Base-by-base conservation (phyloP, 257 asterid species). In the Misopates orontium region DNA sequence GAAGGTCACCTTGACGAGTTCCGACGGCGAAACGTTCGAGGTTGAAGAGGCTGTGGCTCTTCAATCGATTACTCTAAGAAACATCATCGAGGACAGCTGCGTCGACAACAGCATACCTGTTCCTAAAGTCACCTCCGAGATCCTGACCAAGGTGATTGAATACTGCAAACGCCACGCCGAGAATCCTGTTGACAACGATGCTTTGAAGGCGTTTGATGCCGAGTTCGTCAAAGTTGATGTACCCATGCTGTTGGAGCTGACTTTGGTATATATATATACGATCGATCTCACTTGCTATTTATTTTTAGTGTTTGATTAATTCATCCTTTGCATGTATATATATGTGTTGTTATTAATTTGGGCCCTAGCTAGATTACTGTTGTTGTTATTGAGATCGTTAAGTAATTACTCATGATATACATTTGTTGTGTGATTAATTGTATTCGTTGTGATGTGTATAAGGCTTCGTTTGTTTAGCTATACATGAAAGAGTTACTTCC, bases 191-290 rank as follows among this genome's bases (percentile, higher is more conserved):
- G 17, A 70, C 21, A 0, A 75, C 1, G 88, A 78, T 1, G 90
- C 77, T 0, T 71, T 77, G 36, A 79, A 71, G 78, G 5, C 52
- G 4, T 86, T 84, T n/a, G 90, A 81, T 11, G 22, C 74, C 2
- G 88, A 84, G 0, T 89, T 89, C 64, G 81, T 83, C 59, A 79
- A 83, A 64, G 92, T 83, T 17, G 90, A 89, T 56, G 82, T 78
- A 77, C 73, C 32, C 16, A 82, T 82, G 5, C 86, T 82, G 53
- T 86, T 86, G 32, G 92, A 82, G 45, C 80, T 88, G 18, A 80
- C 86, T 14, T 17, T 79, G 92, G 96, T 88, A 54, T 65, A 9
- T n/a, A n/a, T n/a, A n/a, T 0, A n/a, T n/a, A n/a, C n/a, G n/a
- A n/a, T 7, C 11, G 13, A 3, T 10, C 14, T 13, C 14, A 5